Percentiles rank a stretch among this genome's conserved stretches.
Conservation (phyloP, 306 rosid genomes). For the Cicer yamashitae region DNA sequence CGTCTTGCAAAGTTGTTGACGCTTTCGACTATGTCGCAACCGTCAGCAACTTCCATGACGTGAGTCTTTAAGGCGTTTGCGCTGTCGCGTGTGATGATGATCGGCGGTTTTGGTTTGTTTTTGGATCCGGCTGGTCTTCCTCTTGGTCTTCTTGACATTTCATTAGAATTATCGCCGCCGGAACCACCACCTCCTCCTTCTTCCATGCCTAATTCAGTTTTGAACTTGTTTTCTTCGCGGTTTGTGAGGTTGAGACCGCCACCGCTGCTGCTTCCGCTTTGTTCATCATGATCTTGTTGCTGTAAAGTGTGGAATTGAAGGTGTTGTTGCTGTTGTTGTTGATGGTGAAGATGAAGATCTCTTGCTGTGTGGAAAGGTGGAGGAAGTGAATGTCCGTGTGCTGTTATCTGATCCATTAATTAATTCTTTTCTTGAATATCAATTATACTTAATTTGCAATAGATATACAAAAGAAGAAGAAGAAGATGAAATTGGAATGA, state of each 20-base stretch:
- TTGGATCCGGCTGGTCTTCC: constrained; percentile 97
- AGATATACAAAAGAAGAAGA: not conserved
- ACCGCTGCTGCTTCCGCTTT: constrained; percentile 73
- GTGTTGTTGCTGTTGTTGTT: constrained; percentile 48
- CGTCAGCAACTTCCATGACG: constrained; percentile 92
- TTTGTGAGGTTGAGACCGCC: constrained; percentile 63
- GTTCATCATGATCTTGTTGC: constrained; percentile 73
- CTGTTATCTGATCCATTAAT: constrained; percentile 64
- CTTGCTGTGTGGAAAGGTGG: constrained; percentile 81
- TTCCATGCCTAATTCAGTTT: constrained; percentile 47
- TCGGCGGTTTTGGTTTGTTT: constrained; percentile 96
- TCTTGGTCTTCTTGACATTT: constrained; percentile 67
- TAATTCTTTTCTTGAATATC: not conserved
- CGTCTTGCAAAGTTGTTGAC: constrained; percentile 84
- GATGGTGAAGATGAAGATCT: constrained; percentile 80
- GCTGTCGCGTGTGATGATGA: constrained; percentile 93
- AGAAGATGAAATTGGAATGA: not conserved
- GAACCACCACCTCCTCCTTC: constrained; percentile 23
- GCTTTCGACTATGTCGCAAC: constrained; percentile 83
- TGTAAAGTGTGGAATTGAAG: constrained; percentile 56
- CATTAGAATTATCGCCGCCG: constrained; percentile 50
- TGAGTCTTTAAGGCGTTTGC: constrained; percentile 93
- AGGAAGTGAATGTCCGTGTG: constrained; percentile 82
- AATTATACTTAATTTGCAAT: constrained; percentile 5
- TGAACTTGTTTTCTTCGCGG: constrained; percentile 48